Percentiles rank a stretch among this genome's conserved stretches.
phyloP scores from a whole-genome alignment of 768 basidiomycete genomes.

The Podaxis sp. region DNA sequence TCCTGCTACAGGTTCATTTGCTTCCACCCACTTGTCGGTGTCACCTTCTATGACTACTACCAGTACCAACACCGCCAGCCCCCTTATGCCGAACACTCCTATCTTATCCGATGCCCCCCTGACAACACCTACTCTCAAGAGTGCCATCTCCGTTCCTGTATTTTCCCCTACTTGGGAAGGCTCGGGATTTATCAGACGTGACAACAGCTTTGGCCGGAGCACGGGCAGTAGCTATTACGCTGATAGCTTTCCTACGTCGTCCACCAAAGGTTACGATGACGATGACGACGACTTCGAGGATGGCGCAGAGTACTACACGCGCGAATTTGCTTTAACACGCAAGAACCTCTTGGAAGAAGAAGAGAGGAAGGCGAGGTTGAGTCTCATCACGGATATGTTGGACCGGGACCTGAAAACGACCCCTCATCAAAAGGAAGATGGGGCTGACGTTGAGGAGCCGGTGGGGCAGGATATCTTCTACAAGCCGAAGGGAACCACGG shows the following conservation, averaged over 20 bases:
- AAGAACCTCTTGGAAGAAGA: background rate
- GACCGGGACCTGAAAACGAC: conserved; percentile 2
- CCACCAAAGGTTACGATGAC: background rate
- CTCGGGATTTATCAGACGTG: background rate
- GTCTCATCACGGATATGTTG: conserved; percentile 8
- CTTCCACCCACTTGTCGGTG: background rate
- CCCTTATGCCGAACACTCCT: conserved; percentile 3
- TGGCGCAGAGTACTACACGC: background rate
- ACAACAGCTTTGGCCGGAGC: background rate
- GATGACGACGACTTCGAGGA: conserved; percentile 4
- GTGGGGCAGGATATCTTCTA: background rate
- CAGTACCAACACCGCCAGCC: conserved; percentile 4
- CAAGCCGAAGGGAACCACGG: background rate
- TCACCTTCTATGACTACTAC: conserved; percentile 8
- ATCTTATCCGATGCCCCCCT: background rate
- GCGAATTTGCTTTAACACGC: background rate
- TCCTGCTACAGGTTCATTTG: background rate
- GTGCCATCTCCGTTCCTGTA: background rate
- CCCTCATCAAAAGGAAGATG: background rate
- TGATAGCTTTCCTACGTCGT: background rate
- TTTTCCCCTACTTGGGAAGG: conserved; percentile 3
- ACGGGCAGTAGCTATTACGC: background rate
- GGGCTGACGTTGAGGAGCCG: background rate
- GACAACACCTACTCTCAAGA: conserved; percentile 1
- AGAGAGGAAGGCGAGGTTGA: conserved; percentile 2